Percentiles rank a stretch among this genome's conserved stretches.
Conservation (phyloP, 2,329 filamentous ascomycete species). For the Colletotrichum melonis region DNA sequence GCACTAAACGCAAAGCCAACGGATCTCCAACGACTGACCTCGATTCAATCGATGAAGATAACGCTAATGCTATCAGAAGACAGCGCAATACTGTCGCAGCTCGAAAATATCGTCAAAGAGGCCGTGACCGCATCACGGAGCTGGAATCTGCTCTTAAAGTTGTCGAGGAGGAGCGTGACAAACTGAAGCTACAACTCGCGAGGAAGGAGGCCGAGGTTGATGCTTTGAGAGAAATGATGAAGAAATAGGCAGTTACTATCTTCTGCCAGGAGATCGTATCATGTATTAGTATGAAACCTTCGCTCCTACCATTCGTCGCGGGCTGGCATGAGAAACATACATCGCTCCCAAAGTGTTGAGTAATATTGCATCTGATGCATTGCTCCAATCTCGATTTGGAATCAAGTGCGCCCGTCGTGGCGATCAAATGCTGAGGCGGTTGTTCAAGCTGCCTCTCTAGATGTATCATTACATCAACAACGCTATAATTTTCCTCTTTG, state of each 20-base stretch:
- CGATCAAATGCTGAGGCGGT: no score
- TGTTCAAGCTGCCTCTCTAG: no score
- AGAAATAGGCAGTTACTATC: constrained; percentile 38
- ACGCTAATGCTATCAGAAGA: constrained; percentile 54
- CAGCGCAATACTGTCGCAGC: constrained; percentile 72
- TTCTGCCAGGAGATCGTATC: no score
- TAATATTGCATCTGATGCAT: no score
- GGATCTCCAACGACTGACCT: not conserved
- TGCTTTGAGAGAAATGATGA: constrained; percentile 53
- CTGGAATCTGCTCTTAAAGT: constrained; percentile 65
- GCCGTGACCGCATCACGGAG: constrained; percentile 67
- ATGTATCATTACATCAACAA: no score
- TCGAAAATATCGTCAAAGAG: constrained; percentile 72
- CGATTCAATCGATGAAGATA: not conserved
- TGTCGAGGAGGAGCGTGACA: constrained; percentile 66
- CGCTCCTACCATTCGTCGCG: no score
- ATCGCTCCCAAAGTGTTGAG: no score
- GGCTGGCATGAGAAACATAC: no score
- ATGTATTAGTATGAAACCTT: no score
- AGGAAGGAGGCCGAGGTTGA: constrained; percentile 69
- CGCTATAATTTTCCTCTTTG: no score
- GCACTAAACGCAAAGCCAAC: not conserved
- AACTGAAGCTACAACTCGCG: constrained; percentile 65
- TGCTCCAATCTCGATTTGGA: no score
- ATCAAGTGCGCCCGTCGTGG: no score